Conservation (phyloP, 805 yeast species). For the Cephaloascus albidus region DNA sequence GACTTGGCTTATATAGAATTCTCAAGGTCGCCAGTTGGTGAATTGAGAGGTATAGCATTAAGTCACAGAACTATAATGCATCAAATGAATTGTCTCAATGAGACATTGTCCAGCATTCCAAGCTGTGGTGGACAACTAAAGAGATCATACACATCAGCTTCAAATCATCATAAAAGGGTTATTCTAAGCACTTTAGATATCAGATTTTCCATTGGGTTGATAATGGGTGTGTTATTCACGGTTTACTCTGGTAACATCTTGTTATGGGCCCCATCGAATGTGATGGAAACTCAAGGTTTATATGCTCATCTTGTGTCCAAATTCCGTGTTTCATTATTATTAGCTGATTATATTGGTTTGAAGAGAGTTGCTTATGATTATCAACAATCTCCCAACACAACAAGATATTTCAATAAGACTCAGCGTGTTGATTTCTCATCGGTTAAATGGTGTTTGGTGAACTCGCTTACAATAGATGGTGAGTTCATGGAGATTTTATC, state of each 20-base stretch:
- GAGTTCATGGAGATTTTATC: conserved; percentile 86
- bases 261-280: conserved; percentile 67
- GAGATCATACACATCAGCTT: background rate
- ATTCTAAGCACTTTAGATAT: conserved; percentile 31
- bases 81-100: conserved; percentile 72
- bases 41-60: conserved; percentile 85
- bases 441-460: conserved; percentile 83
- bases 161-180: background rate
- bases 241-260: conserved; percentile 78
- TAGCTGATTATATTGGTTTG: conserved; percentile 82
- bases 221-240: conserved; percentile 71
- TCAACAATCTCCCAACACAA: conserved; percentile 78
- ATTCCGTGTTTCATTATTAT: conserved; percentile 59
- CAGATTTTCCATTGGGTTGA: conserved; percentile 67
- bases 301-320: conserved; percentile 74
- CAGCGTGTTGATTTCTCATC: conserved; percentile 69
- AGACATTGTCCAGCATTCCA: conserved; percentile 59
- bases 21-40: conserved; percentile 84
- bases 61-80: conserved; percentile 82
- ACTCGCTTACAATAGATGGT: conserved; percentile 83
- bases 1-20: conserved; percentile 92
- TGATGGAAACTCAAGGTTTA: conserved; percentile 74
- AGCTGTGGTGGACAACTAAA: conserved; percentile 6
- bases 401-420: conserved; percentile 70
- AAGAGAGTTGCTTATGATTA: conserved; percentile 90